Conservation (phyloP, 768 basidiomycete genomes). For the Hemileccinum rubropunctum region DNA sequence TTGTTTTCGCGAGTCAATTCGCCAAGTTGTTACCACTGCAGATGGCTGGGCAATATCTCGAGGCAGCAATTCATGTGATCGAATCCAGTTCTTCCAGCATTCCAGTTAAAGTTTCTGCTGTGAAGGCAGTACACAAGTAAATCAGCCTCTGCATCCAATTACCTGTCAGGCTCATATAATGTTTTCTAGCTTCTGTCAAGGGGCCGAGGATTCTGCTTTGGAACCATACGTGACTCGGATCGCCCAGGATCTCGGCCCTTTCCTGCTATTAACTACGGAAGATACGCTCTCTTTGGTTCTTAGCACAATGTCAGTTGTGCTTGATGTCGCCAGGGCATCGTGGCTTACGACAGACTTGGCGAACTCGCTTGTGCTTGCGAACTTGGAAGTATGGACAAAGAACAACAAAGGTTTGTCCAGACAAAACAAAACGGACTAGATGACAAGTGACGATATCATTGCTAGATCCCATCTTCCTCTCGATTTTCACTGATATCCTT, state of each 20-base stretch:
- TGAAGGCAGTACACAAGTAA: slow-evolving; percentile 92
- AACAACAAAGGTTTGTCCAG: slow-evolving; percentile 70
- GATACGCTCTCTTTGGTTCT: slow-evolving; percentile 88
- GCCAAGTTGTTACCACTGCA: slow-evolving; percentile 67
- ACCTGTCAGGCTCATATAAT: slow-evolving; percentile 4
- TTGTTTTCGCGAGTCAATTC: slow-evolving; percentile 92
- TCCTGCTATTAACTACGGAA: slow-evolving; percentile 75
- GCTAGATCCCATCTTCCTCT: slow-evolving; percentile 85
- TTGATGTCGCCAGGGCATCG: slow-evolving; percentile 67
- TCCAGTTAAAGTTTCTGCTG: slow-evolving; percentile 93
- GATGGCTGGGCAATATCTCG: slow-evolving; percentile 81
- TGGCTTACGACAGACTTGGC: slow-evolving; percentile 74
- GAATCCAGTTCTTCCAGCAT: slow-evolving; percentile 68
- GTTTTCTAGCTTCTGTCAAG: slow-evolving; percentile 62
- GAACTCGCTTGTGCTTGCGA: slow-evolving; percentile 57
- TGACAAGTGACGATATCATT: slow-evolving; percentile 3
- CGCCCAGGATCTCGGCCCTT: slow-evolving; percentile 78
- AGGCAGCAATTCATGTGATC: slow-evolving; percentile 82
- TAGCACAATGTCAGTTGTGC: slow-evolving; percentile 77
- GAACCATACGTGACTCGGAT: slow-evolving; percentile 69
- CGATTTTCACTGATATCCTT: slow-evolving; percentile 81
- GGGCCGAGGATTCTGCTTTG: slow-evolving; percentile 54
- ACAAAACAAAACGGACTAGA: background rate
- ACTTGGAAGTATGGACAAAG: slow-evolving; percentile 81
- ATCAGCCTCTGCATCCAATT: slow-evolving; percentile 19